phyloP scores from a whole-genome alignment of 139 green algal species.

The Closterium sp. region DNA sequence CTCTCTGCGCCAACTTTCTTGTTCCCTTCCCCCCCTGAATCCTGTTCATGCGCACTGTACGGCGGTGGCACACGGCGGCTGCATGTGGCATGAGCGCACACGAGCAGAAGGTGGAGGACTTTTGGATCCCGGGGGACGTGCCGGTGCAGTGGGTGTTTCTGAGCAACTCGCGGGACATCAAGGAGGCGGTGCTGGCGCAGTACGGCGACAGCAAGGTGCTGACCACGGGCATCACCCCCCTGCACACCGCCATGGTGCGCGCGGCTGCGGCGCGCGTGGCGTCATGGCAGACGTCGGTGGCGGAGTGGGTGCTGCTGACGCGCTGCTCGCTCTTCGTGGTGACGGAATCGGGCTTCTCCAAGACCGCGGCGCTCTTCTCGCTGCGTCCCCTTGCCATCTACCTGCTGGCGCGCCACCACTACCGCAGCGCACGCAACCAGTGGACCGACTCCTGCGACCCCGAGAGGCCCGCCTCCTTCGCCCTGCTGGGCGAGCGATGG shows the following conservation, averaged over 20 bases:
- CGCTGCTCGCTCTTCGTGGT: conserved; percentile 5
- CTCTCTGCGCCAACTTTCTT: too few relatives aligned
- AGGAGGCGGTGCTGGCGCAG: neutral
- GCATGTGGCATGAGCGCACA: neutral
- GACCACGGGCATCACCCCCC: conserved; percentile 1
- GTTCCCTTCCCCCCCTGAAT: too few relatives aligned
- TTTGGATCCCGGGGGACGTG: neutral
- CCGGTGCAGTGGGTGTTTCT: neutral
- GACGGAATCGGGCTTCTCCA: conserved; percentile 2
- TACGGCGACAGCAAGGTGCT: neutral
- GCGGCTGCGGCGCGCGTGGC: neutral
- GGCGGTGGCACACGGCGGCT: too few relatives aligned
- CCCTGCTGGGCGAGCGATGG: conserved; percentile 9
- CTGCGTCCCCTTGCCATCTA: neutral
- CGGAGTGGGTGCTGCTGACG: conserved; percentile 3
- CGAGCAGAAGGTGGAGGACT: neutral
- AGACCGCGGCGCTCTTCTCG: conserved; percentile 2
- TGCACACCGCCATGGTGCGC: conserved; percentile 4
- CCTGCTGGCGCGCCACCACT: conserved; percentile 7
- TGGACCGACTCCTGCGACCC: conserved; percentile 13
- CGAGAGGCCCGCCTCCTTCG: neutral
- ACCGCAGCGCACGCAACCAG: neutral
- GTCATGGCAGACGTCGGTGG: neutral
- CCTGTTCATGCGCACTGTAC: too few relatives aligned
- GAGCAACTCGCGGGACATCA: neutral